A percentile compares a stretch with the other conserved stretches of the same genome.
phyloP scores from a whole-genome alignment of 345 rosid species.

The Hibiscus trionum region DNA sequence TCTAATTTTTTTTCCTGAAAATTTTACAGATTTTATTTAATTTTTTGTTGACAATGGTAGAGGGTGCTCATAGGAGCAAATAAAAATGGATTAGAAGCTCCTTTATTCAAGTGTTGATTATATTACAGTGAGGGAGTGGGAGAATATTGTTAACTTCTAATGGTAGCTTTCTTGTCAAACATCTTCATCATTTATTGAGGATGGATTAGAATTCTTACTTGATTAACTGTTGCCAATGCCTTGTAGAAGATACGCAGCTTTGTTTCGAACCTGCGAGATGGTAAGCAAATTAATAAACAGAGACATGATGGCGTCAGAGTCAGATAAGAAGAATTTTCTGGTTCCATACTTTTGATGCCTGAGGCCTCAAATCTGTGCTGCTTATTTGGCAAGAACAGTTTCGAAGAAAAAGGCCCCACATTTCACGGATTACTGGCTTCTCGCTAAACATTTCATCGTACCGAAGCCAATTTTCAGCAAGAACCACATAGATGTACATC shows the following conservation, averaged over 20 bases:
- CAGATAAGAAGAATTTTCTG: background rate
- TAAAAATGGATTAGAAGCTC: background rate
- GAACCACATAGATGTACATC: conserved; percentile 49
- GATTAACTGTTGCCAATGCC: conserved; percentile 24
- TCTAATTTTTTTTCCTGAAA: too few species aligned
- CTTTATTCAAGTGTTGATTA: background rate
- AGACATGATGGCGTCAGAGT: background rate
- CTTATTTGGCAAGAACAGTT: conserved; percentile 67
- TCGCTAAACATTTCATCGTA: conserved; percentile 31
- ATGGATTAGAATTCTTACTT: background rate
- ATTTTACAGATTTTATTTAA: too few species aligned
- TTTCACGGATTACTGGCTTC: conserved; percentile 47
- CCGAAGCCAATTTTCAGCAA: conserved; percentile 72
- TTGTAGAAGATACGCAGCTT: conserved; percentile 60
- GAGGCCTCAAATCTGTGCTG: conserved; percentile 66
- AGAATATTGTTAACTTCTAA: background rate
- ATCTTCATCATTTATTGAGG: background rate
- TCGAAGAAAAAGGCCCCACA: conserved; percentile 67
- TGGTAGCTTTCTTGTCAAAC: background rate
- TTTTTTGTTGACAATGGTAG: background rate
- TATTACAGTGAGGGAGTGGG: background rate
- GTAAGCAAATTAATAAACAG: background rate
- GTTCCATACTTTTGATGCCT: conserved; percentile 59
- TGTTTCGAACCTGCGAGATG: conserved; percentile 51
- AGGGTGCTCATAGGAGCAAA: background rate